Base-by-base conservation (phyloP, 352 stramenopile genomes). In the Globisporangium spiculum region DNA sequence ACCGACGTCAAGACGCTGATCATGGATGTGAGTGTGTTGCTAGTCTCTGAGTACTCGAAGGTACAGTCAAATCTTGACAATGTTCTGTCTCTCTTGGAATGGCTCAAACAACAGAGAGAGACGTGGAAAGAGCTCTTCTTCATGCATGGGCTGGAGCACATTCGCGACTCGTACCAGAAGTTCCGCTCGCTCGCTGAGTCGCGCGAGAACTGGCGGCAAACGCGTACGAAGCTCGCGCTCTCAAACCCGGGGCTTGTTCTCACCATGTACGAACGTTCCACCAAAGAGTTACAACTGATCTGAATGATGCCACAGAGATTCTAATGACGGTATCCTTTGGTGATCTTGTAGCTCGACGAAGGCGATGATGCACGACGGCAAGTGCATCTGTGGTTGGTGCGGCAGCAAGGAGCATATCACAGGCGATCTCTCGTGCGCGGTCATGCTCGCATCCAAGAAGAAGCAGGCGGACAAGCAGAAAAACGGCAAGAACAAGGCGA, bases 331-430 rank as follows among this genome's bases (percentile, higher is more conserved):
- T n/a, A n/a, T n/a, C 44, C 44, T 52, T 52, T n/a, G 18, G 1
- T 10, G 3, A 22, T 8, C 64, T 38, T 22, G 32, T 16, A 94
- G 87, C 30, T 90, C 87, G 0, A 93, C 87, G 6, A 91, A 89
- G 54, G 77, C 78, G 26, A 93, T 94, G 87, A 93, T 94, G 87
- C 79, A 88, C 67, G 85, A 94, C 48, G 87, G 82, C n/a, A 86
- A 89, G 60, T 92, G 84, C 41, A 78, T 92, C 44, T 94, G 87
- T 52, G 82, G 82, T 10, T 94, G 87, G 87, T 94, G 87, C 54
- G 87, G 87, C 34, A 91, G 81, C 41, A 60, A 68, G 7, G 82
- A 92, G 24, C 87, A 94, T 63, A 91, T 84, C 30, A 93, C 87
- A 34, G 87, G 87, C 44, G 78, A 90, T 58, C 3, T 65, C 8